phyloP scores from a whole-genome alignment of 176 grass and related monocot genomes.

The Dactylis glomerata region DNA sequence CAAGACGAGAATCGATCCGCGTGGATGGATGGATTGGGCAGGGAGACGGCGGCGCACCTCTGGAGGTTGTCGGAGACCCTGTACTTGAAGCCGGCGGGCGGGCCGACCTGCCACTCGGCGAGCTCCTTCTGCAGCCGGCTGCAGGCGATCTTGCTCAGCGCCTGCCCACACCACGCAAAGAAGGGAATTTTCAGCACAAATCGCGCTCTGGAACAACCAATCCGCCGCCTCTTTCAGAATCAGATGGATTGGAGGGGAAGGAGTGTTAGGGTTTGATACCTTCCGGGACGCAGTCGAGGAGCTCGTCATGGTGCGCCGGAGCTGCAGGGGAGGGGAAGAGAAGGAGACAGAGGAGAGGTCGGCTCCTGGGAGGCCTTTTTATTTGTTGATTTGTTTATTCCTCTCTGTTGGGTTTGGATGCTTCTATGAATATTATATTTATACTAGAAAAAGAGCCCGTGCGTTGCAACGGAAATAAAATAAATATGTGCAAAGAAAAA shows the following conservation, averaged over 20 bases:
- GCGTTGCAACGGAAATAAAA: too few species aligned
- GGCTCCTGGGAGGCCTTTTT: not conserved
- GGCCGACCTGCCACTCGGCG: conserved; percentile 78
- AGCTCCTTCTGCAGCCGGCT: conserved; percentile 94
- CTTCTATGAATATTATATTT: not conserved
- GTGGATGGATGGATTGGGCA: not conserved
- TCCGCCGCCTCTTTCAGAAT: not conserved
- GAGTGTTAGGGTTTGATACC: conserved; percentile 14
- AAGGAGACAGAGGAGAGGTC: not conserved
- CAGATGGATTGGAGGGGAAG: not conserved
- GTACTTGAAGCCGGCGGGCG: conserved; percentile 80
- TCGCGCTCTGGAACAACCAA: not conserved
- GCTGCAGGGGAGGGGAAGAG: not conserved
- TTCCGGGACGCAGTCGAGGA: conserved; percentile 51
- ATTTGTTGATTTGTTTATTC: not conserved
- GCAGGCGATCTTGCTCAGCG: conserved; percentile 98
- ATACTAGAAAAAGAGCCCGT: too few species aligned
- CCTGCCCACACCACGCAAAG: conserved; percentile 30
- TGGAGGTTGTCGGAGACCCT: conserved; percentile 80
- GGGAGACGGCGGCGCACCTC: conserved; percentile 36
- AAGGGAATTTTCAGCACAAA: not conserved
- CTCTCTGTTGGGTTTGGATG: not conserved
- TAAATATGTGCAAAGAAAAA: too few species aligned
- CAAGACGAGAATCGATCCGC: not conserved
- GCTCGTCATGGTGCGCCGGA: conserved; percentile 45